Conservation (phyloP, 179 eudicot genomes). For the Corrigiola litoralis region DNA sequence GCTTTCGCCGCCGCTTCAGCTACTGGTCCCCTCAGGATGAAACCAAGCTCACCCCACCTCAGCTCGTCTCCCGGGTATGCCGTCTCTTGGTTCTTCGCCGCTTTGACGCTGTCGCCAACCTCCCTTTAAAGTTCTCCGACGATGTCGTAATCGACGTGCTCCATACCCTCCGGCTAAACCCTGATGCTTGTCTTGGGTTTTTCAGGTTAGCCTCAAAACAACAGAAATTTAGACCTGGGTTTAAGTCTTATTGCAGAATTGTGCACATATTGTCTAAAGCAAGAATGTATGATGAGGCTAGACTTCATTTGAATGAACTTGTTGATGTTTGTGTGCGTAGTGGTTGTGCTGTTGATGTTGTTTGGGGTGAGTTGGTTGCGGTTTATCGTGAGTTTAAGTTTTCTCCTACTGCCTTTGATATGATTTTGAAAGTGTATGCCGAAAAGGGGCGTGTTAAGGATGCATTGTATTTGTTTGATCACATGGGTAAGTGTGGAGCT, state of each 20-base stretch:
- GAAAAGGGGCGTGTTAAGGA: constrained; percentile 47
- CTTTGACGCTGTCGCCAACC: constrained; percentile 37
- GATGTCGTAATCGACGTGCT: constrained; percentile 45
- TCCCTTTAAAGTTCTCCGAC: constrained; percentile 54
- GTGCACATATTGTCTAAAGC: constrained; percentile 66
- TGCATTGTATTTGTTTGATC: constrained; percentile 81
- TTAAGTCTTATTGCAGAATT: constrained; percentile 43
- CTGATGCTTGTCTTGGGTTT: constrained; percentile 48
- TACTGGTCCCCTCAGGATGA: constrained; percentile 38
- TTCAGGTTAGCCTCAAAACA: constrained; percentile 46
- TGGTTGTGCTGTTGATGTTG: constrained; percentile 11
- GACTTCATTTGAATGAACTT: constrained; percentile 40
- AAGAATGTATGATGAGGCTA: constrained; percentile 49
- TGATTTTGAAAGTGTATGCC: constrained; percentile 57
- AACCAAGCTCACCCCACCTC: constrained; percentile 27
- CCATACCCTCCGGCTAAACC: constrained; percentile 39
- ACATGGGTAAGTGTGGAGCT: constrained; percentile 58
- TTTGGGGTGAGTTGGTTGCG: constrained; percentile 51
- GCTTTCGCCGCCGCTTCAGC: constrained; percentile 5
- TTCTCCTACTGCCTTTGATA: constrained; percentile 67
- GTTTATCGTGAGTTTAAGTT: constrained; percentile 58
- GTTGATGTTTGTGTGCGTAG: constrained; percentile 28
- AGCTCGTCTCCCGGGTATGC: constrained; percentile 46
- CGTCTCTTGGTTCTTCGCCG: constrained; percentile 58
- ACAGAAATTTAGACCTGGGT: constrained; percentile 38